phyloP scores from a whole-genome alignment of 1,139 yeast species.

The Citeromyces hawaiiensis region DNA sequence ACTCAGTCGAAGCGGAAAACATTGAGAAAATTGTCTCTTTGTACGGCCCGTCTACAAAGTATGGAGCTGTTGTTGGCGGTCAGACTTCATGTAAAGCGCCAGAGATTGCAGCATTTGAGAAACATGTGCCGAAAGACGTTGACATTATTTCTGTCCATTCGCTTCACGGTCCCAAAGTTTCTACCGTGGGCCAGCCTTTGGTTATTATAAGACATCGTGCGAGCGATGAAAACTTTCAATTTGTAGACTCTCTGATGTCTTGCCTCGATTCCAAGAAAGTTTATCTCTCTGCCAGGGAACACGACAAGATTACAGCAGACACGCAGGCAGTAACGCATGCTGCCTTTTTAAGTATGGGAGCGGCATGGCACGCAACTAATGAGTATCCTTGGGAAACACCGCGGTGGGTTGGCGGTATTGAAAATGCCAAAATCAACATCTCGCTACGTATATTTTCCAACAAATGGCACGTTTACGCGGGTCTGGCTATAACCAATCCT shows the following conservation, averaged over 20 bases:
- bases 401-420: constrained; percentile 86
- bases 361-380: constrained; percentile 77
- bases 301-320: constrained; percentile 91
- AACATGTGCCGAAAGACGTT: constrained; percentile 57
- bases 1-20: constrained; percentile 83
- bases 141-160: constrained; percentile 84
- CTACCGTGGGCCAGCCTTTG: constrained; percentile 84
- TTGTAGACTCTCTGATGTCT: constrained; percentile 51
- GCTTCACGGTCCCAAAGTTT: constrained; percentile 86
- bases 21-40: constrained; percentile 54
- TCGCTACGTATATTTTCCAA: constrained; percentile 82
- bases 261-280: constrained; percentile 74
- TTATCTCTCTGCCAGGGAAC: constrained; percentile 69
- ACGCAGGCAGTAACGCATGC: constrained; percentile 99
- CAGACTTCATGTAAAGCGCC: constrained; percentile 93
- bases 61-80: constrained; percentile 92
- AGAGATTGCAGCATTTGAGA: constrained; percentile 79
- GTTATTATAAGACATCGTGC: constrained; percentile 75
- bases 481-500: constrained; percentile 90
- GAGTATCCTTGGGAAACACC: constrained; percentile 91
- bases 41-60: constrained; percentile 81
- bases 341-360: constrained; percentile 92
- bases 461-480: constrained; percentile 98
- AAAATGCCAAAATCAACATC: constrained; percentile 89
- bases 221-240: constrained; percentile 33